Percentiles rank a stretch among this genome's conserved stretches.
These are phyloP conservation scores for Mycena leptocephala DNA, from an alignment of 768 basidiomycete species.

Conservation along the genomic window DNA sequence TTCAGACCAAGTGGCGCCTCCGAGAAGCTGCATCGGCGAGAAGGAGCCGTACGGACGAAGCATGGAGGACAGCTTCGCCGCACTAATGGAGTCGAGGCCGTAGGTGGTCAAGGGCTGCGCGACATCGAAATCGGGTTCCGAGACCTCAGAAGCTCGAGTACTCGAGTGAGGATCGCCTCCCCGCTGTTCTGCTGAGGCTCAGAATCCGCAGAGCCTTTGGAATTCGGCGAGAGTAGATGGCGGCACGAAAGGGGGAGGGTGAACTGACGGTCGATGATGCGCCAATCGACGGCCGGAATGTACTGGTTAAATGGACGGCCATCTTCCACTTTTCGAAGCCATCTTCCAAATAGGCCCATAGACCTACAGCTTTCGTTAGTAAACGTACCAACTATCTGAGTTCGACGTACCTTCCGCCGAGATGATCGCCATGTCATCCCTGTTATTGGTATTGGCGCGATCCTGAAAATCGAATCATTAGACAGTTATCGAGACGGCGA, in stretches of 20 bases:
- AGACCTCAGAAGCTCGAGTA: conserved; percentile 10
- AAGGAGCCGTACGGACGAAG: neutral
- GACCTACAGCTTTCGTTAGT: neutral
- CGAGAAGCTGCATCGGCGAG: neutral
- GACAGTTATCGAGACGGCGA: neutral
- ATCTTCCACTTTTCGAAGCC: conserved; percentile 8
- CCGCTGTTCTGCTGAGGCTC: neutral
- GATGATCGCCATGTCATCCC: neutral
- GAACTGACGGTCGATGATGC: neutral
- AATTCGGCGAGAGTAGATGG: neutral
- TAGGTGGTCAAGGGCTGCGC: neutral
- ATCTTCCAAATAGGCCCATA: conserved; percentile 8
- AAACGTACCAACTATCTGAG: neutral
- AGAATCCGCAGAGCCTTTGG: neutral
- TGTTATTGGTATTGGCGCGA: neutral
- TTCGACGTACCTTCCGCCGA: neutral
- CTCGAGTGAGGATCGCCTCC: neutral
- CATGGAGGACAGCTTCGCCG: neutral
- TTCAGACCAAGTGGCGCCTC: neutral
- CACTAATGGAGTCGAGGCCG: conserved; percentile 2
- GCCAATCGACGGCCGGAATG: conserved; percentile 16
- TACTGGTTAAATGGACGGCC: conserved; percentile 13
- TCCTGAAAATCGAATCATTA: neutral
- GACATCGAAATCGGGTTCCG: neutral
- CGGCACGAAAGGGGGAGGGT: neutral